These are phyloP conservation scores for Colletotrichum sp. DNA, from an alignment of 2,329 filamentous ascomycete species.

Conservation along the genomic window DNA sequence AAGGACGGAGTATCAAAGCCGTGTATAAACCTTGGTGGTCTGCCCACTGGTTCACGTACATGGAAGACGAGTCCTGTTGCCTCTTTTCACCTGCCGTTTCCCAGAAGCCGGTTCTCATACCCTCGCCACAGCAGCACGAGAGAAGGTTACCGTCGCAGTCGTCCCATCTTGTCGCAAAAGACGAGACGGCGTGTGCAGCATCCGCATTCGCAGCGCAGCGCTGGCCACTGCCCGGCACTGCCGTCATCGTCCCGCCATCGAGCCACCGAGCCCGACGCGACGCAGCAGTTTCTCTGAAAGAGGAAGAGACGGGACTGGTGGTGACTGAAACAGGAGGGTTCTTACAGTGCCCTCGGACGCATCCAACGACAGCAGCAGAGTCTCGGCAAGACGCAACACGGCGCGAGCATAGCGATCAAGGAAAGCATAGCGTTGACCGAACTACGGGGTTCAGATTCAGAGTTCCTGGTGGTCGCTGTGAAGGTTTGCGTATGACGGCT, in stretches of 20 bases:
- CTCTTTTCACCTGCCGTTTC: not conserved
- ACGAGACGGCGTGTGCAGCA: conserved; percentile 18
- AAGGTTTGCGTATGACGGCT: not conserved
- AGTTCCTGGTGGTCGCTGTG: not conserved
- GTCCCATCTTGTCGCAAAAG: conserved; percentile 7
- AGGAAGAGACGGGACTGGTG: not conserved
- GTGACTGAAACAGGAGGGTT: conserved; percentile 10
- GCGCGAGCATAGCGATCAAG: conserved; percentile 1
- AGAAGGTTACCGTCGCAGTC: not conserved
- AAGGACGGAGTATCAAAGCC: not conserved
- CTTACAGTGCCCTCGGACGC: conserved; percentile 6
- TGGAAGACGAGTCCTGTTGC: not conserved
- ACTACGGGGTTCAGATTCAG: not conserved
- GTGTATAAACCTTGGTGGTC: not conserved
- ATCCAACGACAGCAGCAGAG: conserved; percentile 1
- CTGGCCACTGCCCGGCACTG: conserved; percentile 4
- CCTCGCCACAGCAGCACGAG: not conserved
- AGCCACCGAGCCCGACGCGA: not conserved
- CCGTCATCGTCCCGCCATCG: not conserved
- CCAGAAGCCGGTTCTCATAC: not conserved
- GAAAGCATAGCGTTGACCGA: conserved; percentile 10
- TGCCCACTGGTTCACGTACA: not conserved
- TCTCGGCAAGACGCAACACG: not conserved
- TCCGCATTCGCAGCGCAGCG: not conserved
- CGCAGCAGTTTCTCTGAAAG: not conserved